Conservation (phyloP, 2,329 filamentous ascomycete species). For the Parasarocladium wereldwijsianum region DNA sequence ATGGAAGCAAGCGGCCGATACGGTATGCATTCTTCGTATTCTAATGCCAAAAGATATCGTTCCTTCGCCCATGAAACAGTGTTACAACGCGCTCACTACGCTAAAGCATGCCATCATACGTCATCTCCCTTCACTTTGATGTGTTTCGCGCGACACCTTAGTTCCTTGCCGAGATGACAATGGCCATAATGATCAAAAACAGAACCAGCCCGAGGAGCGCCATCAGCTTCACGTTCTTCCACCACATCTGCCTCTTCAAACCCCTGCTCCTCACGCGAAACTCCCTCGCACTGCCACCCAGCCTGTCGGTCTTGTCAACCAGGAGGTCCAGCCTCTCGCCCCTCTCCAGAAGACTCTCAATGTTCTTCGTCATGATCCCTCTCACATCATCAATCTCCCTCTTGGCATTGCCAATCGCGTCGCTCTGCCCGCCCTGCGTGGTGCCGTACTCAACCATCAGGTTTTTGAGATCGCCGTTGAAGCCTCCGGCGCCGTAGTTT, state of each 20-base stretch:
- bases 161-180: conserved; percentile 38
- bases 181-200: conserved; percentile 38
- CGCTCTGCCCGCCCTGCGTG: conserved; percentile 57
- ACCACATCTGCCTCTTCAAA: conserved; percentile 92
- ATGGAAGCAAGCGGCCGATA: too few relatives aligned
- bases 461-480: conserved; percentile 64
- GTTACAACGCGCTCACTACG: too few relatives aligned
- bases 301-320: conserved; percentile 88
- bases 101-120: too few relatives aligned
- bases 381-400: conserved; percentile 84
- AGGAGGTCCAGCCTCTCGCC: conserved; percentile 88
- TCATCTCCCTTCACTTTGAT: too few relatives aligned
- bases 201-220: conserved; percentile 59
- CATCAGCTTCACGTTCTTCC: conserved; percentile 98
- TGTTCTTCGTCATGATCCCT: conserved; percentile 92
- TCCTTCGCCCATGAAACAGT: too few relatives aligned
- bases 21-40: too few relatives aligned
- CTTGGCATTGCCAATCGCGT: conserved; percentile 72
- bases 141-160: too few relatives aligned
- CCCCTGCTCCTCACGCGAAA: conserved; percentile 80
- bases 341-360: conserved; percentile 75
- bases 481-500: conserved; percentile 78
- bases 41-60: too few relatives aligned
- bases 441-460: conserved; percentile 79
- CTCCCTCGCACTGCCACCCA: conserved; percentile 78